These are phyloP conservation scores for Sergeia podlipaevii DNA, from an alignment of 208 protist genomes.

Conservation along the genomic window DNA sequence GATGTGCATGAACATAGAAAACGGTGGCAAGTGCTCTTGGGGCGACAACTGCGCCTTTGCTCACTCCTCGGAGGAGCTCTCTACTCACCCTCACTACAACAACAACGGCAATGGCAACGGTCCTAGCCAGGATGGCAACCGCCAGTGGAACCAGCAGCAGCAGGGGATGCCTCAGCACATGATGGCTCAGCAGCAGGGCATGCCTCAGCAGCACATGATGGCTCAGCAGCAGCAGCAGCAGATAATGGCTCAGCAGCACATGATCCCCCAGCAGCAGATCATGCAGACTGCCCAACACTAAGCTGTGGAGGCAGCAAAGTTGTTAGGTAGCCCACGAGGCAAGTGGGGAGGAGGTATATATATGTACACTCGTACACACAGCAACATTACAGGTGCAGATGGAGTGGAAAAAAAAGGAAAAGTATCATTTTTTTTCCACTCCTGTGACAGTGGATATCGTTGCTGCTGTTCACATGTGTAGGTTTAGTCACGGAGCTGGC, in stretches of 20 bases:
- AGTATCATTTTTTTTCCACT: no score
- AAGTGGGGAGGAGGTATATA: neutral
- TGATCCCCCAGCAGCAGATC: constrained; percentile 5
- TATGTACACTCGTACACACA: no score
- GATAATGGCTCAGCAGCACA: neutral
- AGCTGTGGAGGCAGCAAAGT: no score
- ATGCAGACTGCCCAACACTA: no score
- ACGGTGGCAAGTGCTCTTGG: constrained; percentile 79
- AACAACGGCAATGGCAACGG: constrained; percentile 1
- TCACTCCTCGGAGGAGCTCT: constrained; percentile 75
- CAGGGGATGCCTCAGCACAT: constrained; percentile 1
- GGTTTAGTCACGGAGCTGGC: no score
- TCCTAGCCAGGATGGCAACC: neutral
- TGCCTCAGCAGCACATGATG: constrained; percentile 11
- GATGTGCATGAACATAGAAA: constrained; percentile 92
- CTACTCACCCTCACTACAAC: constrained; percentile 24
- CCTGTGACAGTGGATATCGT: no score
- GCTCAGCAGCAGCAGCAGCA: constrained; percentile 6
- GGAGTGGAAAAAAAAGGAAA: no score
- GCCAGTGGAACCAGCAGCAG: constrained; percentile 1
- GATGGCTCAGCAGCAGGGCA: constrained; percentile 4
- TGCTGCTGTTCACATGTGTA: no score
- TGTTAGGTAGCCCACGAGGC: neutral
- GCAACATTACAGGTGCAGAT: no score
- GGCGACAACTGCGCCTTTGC: constrained; percentile 86